phyloP scores from a whole-genome alignment of 2,329 filamentous ascomycete species.

The Ophiostoma australiae region DNA sequence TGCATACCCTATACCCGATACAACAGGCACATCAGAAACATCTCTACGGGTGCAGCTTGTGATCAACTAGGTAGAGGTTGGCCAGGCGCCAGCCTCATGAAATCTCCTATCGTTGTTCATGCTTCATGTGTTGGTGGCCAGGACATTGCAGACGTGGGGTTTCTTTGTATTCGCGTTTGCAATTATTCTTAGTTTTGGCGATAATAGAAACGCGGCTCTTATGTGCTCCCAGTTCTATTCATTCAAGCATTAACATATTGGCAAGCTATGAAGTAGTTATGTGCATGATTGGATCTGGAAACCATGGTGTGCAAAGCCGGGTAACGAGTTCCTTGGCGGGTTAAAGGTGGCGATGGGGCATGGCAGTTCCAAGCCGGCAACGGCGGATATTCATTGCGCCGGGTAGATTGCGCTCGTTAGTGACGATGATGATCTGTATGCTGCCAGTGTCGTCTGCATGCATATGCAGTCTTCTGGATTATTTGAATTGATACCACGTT shows the following conservation, averaged over 20 bases:
- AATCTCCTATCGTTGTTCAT: too few species aligned
- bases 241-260: background rate
- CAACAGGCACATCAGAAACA: background rate
- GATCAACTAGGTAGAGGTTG: background rate
- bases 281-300: background rate
- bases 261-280: background rate
- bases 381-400: slow-evolving; percentile 1
- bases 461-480: background rate
- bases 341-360: background rate
- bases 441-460: background rate
- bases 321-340: slow-evolving; percentile 2
- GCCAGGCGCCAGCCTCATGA: background rate
- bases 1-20: background rate
- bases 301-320: background rate
- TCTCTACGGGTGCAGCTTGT: background rate
- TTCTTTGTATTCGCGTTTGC: too few species aligned
- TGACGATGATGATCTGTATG: background rate
- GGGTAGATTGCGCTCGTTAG: background rate
- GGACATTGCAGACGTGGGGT: too few species aligned
- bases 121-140: too few species aligned
- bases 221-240: background rate
- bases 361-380: background rate
- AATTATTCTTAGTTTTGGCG: background rate
- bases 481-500: background rate
- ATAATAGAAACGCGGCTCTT: background rate